Base-by-base conservation (phyloP, 1,139 yeast species). In the Magnusiomyces ingens region DNA sequence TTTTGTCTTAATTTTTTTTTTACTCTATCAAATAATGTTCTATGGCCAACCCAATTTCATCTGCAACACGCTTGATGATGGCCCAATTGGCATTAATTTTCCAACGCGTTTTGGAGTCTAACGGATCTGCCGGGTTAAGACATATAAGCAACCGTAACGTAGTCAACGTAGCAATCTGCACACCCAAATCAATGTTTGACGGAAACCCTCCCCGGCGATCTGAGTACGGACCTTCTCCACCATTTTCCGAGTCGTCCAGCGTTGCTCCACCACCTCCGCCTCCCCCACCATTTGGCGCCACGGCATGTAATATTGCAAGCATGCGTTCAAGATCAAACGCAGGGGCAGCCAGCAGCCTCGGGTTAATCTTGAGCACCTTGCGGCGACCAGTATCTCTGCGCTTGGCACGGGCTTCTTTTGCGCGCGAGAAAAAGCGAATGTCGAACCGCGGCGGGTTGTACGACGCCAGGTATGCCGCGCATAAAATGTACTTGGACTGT, bases 391-490 rank as follows among this genome's bases (percentile, higher is more conserved):
- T 67, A 61, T 66, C 69, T 55, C 77, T 65, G 58, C 78, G 58
- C 64, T 76, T 68, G 57, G 72, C 67, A 60, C 72, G 75, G 41
- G 77, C 72, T 18, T 78, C 79, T 58, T 80, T 79, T 22, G 83
- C 73, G 57, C 75, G 77, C 46, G 91, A 81, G 59, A 84, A 85
- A 55, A 76, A 71, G 45, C 79, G 76, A 58, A 80, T 71, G 64
- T 85, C 94, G 57, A 74, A 72, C 57, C 77, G 77, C 2, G 82
- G 80, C 4, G 81, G 81, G 51, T 80, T 79, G 62, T 76, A 82
- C 0, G 91, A 83, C 0, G 91, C 90, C 53, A 85, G 70, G 61
- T 82, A 85, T 0, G 88, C 81, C 1, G 91, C 87, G 51, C 85
- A 74, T 22, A 85, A 67, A 2, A 85, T 69, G 61, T 73, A 82